phyloP scores from a whole-genome alignment of 495 filamentous ascomycete species.

The Tuber calosporum region DNA sequence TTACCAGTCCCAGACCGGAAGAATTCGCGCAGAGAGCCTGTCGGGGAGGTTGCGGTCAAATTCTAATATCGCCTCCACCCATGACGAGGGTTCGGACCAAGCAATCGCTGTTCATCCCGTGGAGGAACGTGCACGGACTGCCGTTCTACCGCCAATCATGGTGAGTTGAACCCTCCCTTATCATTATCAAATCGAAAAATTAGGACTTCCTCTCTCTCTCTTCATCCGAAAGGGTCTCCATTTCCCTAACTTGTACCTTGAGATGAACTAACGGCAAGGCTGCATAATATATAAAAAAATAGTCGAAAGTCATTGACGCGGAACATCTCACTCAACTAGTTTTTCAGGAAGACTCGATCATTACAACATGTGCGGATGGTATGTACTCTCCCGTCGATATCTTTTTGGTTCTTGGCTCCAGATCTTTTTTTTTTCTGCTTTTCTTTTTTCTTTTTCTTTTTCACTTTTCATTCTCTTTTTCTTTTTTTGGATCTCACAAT shows the following conservation, averaged over 20 bases:
- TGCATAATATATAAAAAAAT: conserved; percentile 18
- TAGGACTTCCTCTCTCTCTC: background rate
- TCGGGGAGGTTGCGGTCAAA: conserved; percentile 58
- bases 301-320: conserved; percentile 78
- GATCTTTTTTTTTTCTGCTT: background rate
- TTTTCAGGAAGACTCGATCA: conserved; percentile 83
- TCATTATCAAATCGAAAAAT: conserved; percentile 28
- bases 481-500: background rate
- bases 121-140: conserved; percentile 68
- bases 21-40: conserved; percentile 33
- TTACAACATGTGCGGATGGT: conserved; percentile 87
- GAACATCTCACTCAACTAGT: conserved; percentile 83
- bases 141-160: conserved; percentile 89
- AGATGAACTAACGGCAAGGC: conserved; percentile 11
- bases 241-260: background rate
- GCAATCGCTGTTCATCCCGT: conserved; percentile 62
- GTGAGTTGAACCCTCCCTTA: conserved; percentile 46
- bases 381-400: conserved; percentile 38
- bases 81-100: conserved; percentile 46
- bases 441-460: background rate
- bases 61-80: conserved; percentile 52
- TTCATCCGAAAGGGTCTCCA: background rate
- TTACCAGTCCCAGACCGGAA: conserved; percentile 46
- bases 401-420: background rate
- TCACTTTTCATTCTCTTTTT: no score